Evolutionary conservation across 2,329 filamentous ascomycete genomes (phyloP).

Genomic region (Fusarium sororula): DNA sequence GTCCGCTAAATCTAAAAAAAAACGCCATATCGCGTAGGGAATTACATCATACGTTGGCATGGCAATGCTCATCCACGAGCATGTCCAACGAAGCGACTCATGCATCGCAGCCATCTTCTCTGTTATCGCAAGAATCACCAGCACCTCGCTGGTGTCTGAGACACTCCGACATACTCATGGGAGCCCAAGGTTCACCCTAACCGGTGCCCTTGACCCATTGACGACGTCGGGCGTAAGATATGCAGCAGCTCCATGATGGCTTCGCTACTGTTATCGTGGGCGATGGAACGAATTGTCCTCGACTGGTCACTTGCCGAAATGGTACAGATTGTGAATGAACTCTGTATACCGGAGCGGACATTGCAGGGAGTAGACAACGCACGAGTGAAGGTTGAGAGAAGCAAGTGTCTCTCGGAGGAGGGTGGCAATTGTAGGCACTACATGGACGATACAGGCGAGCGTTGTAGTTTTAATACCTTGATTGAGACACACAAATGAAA

Average conservation of each 20-base stretch:
- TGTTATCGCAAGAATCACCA: accelerated
- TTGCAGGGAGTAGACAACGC: accelerated
- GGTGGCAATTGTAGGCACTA: background rate
- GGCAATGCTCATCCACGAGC: background rate
- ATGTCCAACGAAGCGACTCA: background rate
- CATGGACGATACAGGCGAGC: background rate
- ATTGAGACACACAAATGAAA: background rate
- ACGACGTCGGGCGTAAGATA: background rate
- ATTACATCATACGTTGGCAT: background rate
- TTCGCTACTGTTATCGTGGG: background rate
- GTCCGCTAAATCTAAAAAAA: too few relatives aligned
- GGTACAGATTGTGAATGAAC: too few relatives aligned
- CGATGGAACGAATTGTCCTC: accelerated
- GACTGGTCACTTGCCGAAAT: accelerated
- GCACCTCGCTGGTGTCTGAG: background rate
- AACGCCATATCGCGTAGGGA: too few relatives aligned
- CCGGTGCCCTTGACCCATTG: background rate
- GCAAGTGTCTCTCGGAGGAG: accelerated
- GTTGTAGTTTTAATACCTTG: background rate
- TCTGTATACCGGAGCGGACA: background rate
- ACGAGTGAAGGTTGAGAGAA: accelerated
- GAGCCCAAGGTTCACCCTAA: background rate
- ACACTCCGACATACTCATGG: background rate
- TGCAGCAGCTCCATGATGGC: background rate
- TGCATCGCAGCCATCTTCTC: background rate